These are phyloP conservation scores for Penicillium parvum DNA, from an alignment of 495 filamentous ascomycete species.

Conservation along the genomic window DNA sequence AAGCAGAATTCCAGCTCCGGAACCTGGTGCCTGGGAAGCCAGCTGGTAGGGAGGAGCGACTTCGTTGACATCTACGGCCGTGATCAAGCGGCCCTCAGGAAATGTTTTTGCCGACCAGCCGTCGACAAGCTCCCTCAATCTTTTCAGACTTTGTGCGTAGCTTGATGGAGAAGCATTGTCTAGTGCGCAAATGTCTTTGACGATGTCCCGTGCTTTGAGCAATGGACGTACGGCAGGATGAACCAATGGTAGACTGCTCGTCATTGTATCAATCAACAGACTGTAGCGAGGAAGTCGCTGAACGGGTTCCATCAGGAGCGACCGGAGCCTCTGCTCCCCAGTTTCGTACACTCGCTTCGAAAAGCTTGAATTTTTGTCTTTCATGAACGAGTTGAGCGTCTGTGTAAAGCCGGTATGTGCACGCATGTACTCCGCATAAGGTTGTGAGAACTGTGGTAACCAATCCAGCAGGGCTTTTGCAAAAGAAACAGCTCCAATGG, in stretches of 20 bases:
- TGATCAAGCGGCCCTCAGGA: slow-evolving; percentile 74
- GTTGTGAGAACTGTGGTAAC: slow-evolving; percentile 85
- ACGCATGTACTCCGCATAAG: slow-evolving; percentile 86
- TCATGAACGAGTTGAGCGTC: slow-evolving; percentile 68
- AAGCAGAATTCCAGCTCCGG: slow-evolving; percentile 66
- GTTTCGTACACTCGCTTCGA: slow-evolving; percentile 71
- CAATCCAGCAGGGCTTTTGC: slow-evolving; percentile 76
- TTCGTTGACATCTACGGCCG: slow-evolving; percentile 77
- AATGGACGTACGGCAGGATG: slow-evolving; percentile 77
- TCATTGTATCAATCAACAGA: slow-evolving; percentile 92
- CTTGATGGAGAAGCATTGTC: slow-evolving; percentile 61
- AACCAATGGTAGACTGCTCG: slow-evolving; percentile 71
- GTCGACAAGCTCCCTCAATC: slow-evolving; percentile 68
- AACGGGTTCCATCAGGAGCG: slow-evolving; percentile 93
- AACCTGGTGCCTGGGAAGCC: slow-evolving; percentile 28
- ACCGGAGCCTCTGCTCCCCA: slow-evolving; percentile 87
- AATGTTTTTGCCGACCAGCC: slow-evolving; percentile 73
- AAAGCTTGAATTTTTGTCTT: slow-evolving; percentile 71
- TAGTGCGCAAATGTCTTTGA: slow-evolving; percentile 91
- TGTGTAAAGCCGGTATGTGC: slow-evolving; percentile 80
- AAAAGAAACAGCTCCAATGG: slow-evolving; percentile 68
- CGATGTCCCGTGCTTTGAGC: slow-evolving; percentile 80
- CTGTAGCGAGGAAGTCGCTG: slow-evolving; percentile 93
- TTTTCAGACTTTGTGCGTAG: slow-evolving; percentile 64
- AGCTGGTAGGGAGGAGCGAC: slow-evolving; percentile 67